Base-by-base conservation (phyloP, 768 basidiomycete genomes). In the Daedaleopsis nitida region DNA sequence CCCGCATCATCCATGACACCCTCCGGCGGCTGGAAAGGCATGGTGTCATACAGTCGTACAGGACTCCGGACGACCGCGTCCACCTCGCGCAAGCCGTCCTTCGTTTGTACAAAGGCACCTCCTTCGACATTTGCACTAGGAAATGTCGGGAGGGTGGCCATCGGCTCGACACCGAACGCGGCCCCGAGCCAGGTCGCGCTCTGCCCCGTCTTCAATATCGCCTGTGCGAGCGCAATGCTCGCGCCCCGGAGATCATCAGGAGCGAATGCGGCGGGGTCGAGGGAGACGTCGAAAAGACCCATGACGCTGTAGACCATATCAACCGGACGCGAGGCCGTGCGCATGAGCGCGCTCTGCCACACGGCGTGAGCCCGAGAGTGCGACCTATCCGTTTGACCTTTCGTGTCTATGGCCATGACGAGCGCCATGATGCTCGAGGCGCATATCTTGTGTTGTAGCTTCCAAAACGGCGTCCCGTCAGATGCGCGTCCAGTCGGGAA, bases 231-330 rank as follows among this genome's bases (percentile, higher is more conserved):
- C 24, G 47, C 56, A n/a, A 39, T 37, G 1, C 43, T 47, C 37
- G 63, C 52, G 35, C 58, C 57, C 10, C 52, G 38, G 39, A 53
- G 47, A 34, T 54, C 63, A 32, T 56, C 44, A 45, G 19, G 32
- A 42, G 37, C 32, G 51, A 58, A 57, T 16, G 5, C 11, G 12
- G 17, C 9, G 5, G 57, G 52, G 49, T 63, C 45, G 16, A 63
- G 57, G 16, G 57, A 35, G 53, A 63, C 62, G 24, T 39, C 62
- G 48, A 63, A 55, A 3, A 63, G 53, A 38, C 57, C 57, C 57
- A 59, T 58, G 52, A 62, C 56, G 50, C 58, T 60, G 54, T 59
- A 53, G 12, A 64, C 50, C 53, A 60, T 57, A 51, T 64, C 63
- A 1, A 64, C 58, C 23, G 63, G 58, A 23, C 58, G 63, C n/a